Base-by-base conservation (phyloP, 139 green algal genomes). In the Haematococcus lacustris region DNA sequence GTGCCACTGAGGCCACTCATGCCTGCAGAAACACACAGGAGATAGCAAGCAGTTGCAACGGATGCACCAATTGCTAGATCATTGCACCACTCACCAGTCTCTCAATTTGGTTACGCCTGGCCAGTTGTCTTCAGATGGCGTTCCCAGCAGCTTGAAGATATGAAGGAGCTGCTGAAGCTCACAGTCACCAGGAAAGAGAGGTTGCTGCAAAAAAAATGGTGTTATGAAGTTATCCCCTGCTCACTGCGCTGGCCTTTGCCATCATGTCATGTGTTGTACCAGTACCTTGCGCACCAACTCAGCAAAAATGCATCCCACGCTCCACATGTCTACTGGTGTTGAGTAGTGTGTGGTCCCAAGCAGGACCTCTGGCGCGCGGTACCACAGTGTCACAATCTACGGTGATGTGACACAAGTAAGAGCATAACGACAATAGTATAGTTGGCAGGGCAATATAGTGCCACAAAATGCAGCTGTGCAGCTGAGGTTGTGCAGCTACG, bases 291-390 rank as follows among this genome's bases (percentile, higher is more conserved):
- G 75, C 6, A 88, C 85, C 70, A 97, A 79, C 87, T 97, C 90
- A 9, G 94, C 93, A 81, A 99, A 95, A 67, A 99, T 99, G 90
- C 96, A 99, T 57, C 91, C 96, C 25, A 97, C 88, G 64, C 85
- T 94, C 96, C 96, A 99, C 74, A 99, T 96, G 83, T 99, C 96
- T 32, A 99, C 96, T 0, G 95, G 87, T 3, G 90, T 94, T 3
- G 92, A 91, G 76, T 99, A 99, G 82, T 97, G 90, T 28, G 93
- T 94, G 7, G 87, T 85, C 2, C 96, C 96, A 63, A 99, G 85
- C 71, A 99, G 83, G 39, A 99, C 94, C 85, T 99, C 96, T 7
- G 96, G 96, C 3, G 96, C 96, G 3, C 96, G 83, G 83, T 99
- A 99, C 94, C 96, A 98, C 71, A 99, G 81, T 9, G 95, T 98